Evolutionary conservation across 108 stramenopile genomes (phyloP).

Genomic region (Mayamaea pseudoterrestris): DNA sequence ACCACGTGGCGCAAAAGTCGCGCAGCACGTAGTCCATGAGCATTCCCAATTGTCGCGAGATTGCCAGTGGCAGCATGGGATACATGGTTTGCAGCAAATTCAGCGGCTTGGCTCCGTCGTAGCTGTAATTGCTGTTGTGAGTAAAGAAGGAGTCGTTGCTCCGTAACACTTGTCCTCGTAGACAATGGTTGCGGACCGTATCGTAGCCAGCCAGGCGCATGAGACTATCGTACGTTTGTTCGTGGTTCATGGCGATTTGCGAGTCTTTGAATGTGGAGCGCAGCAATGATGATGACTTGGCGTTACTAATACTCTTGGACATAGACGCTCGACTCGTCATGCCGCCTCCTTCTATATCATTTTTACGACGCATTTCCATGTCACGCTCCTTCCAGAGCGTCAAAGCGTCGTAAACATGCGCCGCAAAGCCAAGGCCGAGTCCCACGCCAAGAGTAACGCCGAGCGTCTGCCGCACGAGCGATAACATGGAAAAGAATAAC

Average conservation of each 20-base stretch:
- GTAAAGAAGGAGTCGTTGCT: neutral
- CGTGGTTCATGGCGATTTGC: slow-evolving; percentile 1
- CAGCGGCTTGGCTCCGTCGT: slow-evolving; percentile 1
- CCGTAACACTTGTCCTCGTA: slow-evolving; percentile 7
- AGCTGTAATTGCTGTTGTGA: neutral
- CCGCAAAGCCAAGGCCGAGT: slow-evolving; percentile 57
- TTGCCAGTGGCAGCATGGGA: slow-evolving; percentile 44
- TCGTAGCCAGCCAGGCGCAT: slow-evolving; percentile 5
- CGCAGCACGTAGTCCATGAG: slow-evolving; percentile 64
- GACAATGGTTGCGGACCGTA: neutral
- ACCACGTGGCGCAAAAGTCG: slow-evolving; percentile 62
- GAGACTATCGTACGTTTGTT: slow-evolving; percentile 5
- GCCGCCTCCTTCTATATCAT: neutral
- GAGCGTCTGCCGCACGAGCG: slow-evolving; percentile 10
- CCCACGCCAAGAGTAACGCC: slow-evolving; percentile 52
- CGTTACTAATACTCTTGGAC: neutral
- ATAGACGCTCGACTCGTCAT: neutral
- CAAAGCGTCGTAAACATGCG: slow-evolving; percentile 53
- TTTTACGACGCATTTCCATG: neutral
- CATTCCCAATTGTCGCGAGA: slow-evolving; percentile 44
- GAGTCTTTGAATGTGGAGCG: too few species aligned
- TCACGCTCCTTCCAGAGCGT: slow-evolving; percentile 10
- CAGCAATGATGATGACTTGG: neutral
- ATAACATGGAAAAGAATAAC: too few species aligned
- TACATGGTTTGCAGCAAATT: slow-evolving; percentile 16